Conservation (phyloP, 2,329 filamentous ascomycete genomes). For the Elsinoe fawcettii region DNA sequence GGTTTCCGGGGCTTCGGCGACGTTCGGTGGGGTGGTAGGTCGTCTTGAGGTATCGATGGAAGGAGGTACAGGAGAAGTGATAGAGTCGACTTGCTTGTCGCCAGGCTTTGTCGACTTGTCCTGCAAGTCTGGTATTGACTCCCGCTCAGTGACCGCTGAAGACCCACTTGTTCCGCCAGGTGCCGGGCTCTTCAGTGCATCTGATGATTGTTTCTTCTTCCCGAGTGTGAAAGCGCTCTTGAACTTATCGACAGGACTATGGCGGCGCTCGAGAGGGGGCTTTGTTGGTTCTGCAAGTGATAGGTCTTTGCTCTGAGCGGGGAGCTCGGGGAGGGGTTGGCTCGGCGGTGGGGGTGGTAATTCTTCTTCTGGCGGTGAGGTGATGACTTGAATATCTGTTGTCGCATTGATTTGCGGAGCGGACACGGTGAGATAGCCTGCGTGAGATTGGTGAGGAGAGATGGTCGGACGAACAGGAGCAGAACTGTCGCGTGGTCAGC, state of each 20-base stretch:
- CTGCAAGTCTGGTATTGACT: background rate
- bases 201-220: conserved; percentile 41
- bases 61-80: conserved; percentile 19
- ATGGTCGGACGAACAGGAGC: conserved; percentile 23
- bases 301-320: conserved; percentile 24
- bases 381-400: conserved; percentile 14
- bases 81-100: conserved; percentile 25
- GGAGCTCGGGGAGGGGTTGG: conserved; percentile 29
- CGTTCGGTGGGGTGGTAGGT: conserved; percentile 37
- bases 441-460: conserved; percentile 43
- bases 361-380: conserved; percentile 1
- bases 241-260: conserved; percentile 63
- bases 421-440: conserved; percentile 42
- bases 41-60: conserved; percentile 30
- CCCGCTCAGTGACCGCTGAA: conserved; percentile 16
- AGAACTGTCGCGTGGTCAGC: conserved; percentile 13
- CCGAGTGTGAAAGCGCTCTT: conserved; percentile 58
- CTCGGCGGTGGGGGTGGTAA: conserved; percentile 23
- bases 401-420: conserved; percentile 36
- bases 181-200: conserved; percentile 20
- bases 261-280: conserved; percentile 46
- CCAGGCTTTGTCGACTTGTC: conserved; percentile 36
- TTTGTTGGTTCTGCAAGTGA: conserved; percentile 8
- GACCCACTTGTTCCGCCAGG: conserved; percentile 18
- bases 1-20: conserved; percentile 43